Percentiles rank a stretch among this genome's conserved stretches.
These are phyloP conservation scores for Lithohypha guttulata DNA, from an alignment of 2,329 filamentous ascomycete genomes.

Conservation along the genomic window DNA sequence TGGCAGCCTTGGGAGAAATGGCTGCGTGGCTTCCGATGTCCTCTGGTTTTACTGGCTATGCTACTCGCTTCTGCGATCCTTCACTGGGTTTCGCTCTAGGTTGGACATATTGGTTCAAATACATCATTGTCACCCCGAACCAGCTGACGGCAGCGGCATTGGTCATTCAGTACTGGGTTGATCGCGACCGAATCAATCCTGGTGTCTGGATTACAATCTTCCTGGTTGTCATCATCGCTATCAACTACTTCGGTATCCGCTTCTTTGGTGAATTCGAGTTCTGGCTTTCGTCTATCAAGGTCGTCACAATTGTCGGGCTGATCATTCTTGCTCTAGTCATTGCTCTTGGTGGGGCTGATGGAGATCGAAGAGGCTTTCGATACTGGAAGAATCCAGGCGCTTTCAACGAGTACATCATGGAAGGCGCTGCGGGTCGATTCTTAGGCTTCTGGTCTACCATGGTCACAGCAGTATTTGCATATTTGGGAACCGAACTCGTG, in stretches of 20 bases:
- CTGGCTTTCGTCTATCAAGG: conserved; percentile 54
- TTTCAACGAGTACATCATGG: conserved; percentile 39
- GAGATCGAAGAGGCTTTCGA: conserved; percentile 52
- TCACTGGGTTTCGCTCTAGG: conserved; percentile 70
- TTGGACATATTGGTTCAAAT: conserved; percentile 60
- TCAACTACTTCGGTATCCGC: conserved; percentile 61
- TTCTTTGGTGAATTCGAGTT: conserved; percentile 61
- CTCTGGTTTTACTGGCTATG: conserved; percentile 73
- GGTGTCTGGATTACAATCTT: conserved; percentile 71
- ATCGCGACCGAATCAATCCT: conserved; percentile 55
- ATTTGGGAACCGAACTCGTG: conserved; percentile 64
- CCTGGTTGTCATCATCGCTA: conserved; percentile 46
- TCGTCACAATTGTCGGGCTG: conserved; percentile 54
- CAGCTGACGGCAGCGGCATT: conserved; percentile 71
- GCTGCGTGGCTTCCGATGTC: conserved; percentile 68
- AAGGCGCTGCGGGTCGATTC: conserved; percentile 36
- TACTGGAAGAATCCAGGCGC: conserved; percentile 56
- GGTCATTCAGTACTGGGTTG: conserved; percentile 68
- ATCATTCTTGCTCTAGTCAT: conserved; percentile 56
- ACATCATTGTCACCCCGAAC: conserved; percentile 77
- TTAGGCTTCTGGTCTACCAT: conserved; percentile 53
- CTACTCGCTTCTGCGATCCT: conserved; percentile 67
- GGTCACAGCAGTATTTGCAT: conserved; percentile 69
- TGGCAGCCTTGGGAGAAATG: conserved; percentile 76
- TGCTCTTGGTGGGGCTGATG: conserved; percentile 52